Conservation (phyloP, 2,329 filamentous ascomycete genomes). For the Neofusicoccum kwambonambiense region DNA sequence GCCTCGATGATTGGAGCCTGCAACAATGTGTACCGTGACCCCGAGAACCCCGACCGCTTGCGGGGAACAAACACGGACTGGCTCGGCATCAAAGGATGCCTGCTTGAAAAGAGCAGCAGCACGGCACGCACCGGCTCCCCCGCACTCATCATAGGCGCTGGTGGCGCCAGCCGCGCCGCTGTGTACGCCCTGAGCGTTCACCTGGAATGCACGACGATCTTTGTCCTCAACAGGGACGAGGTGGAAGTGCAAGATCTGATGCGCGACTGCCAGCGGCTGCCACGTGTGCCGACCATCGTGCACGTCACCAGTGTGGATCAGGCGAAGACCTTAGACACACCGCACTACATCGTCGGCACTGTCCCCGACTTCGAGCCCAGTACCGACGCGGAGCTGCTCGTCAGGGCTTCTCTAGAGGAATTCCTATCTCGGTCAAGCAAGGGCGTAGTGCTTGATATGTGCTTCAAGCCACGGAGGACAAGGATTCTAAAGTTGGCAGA, state of each 20-base stretch:
- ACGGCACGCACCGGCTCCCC: constrained; percentile 23
- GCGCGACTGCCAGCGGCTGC: background rate
- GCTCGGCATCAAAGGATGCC: constrained; percentile 41
- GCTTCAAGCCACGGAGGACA: constrained; percentile 43
- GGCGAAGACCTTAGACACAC: background rate
- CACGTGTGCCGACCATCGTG: background rate
- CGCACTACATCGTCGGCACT: background rate
- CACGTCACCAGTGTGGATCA: background rate
- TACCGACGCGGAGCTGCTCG: background rate
- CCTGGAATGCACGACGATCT: background rate
- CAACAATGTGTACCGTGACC: constrained; percentile 36
- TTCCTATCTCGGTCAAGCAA: constrained; percentile 18
- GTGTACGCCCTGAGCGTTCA: constrained; percentile 30
- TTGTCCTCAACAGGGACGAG: background rate
- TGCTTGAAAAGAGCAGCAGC: constrained; percentile 24
- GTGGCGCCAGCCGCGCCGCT: constrained; percentile 44
- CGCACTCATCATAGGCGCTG: constrained; percentile 43
- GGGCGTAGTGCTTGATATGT: constrained; percentile 44
- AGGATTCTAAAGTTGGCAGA: constrained; percentile 37
- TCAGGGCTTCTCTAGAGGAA: background rate
- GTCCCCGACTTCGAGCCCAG: background rate
- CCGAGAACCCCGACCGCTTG: constrained; percentile 24
- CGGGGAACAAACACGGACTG: constrained; percentile 47
- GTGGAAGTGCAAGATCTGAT: background rate
- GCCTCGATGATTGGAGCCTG: constrained; percentile 39